Evolutionary conservation across 2,329 filamentous ascomycete species (phyloP), one percentile per base, ranked within the genome.

Genomic region (Ophiostoma piceae): DNA sequence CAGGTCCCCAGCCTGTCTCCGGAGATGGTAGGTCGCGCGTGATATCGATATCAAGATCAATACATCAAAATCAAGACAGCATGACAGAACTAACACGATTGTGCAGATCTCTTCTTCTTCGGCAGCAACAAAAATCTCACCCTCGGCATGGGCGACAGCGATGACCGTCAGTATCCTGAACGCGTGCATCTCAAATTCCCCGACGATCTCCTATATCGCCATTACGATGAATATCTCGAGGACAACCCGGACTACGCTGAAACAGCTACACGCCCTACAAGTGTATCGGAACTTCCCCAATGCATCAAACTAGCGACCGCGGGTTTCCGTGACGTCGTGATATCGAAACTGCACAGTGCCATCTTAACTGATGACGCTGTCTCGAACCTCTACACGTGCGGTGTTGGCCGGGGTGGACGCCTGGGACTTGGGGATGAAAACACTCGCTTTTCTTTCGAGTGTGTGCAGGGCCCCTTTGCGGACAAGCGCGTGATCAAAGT

Each of bases 61-160:
- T 29, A 64, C 26, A 3, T 16, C 19, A 14, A 14, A 4, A 14
- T 5, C 51, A 57, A 4, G 51, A 37, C 29, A 39, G 3, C 19
- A 19, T 35, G 29, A 64, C 60, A 6, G 1, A 26, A 64, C 32
- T 64, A 39, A 64, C 60, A 39, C 60, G 16, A 8, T 5, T 62
- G 47, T 70, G 37, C 69, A 72, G 95, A 99, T 76, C 82, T 97
- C 0, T 98, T 92, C 76, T 90, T 92, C 0, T 97, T 98, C 79
- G 95, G 95, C 67, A 98, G 94, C 79, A 99, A 97, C 80, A 96
- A 95, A 76, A 99, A 99, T 74, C 80, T 96, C 11, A 95, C 92
- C 0, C 85, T 99, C 29, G 95, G 95, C 1, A 90, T 98, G 71
- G 94, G 94, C n/a, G 94, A 99, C 76, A 90, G 96, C 75, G 93